Conservation (phyloP, 2,329 filamentous ascomycete species). For the Exutisphaerella laricina region DNA sequence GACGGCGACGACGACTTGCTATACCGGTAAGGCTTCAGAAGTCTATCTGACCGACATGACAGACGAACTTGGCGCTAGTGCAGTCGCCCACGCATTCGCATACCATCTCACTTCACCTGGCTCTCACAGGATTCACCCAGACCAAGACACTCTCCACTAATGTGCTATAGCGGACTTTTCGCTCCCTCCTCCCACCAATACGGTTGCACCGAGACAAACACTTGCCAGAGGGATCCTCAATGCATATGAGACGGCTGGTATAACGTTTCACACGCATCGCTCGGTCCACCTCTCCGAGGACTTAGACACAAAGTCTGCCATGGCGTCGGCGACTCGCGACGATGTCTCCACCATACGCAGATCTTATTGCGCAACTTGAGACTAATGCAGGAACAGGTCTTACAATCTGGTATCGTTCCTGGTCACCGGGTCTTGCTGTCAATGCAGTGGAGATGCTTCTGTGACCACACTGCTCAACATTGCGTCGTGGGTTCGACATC, state of each 20-base stretch:
- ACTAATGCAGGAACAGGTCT: conserved; percentile 30
- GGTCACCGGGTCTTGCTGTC: conserved; percentile 19
- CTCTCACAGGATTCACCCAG: too few relatives aligned
- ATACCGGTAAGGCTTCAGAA: too few relatives aligned
- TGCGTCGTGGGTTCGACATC: not conserved
- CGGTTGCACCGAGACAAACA: conserved; percentile 18
- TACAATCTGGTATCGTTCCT: conserved; percentile 13
- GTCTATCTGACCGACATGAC: too few relatives aligned
- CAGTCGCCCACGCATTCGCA: not conserved
- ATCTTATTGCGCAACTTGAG: conserved; percentile 26
- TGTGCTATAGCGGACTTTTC: not conserved
- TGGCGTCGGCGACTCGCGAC: conserved; percentile 18
- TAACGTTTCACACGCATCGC: conserved; percentile 22
- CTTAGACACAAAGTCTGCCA: conserved; percentile 17
- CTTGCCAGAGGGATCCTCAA: conserved; percentile 13
- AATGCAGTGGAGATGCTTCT: conserved; percentile 6
- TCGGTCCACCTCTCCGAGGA: conserved; percentile 21
- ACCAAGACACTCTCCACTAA: not conserved
- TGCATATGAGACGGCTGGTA: conserved; percentile 19
- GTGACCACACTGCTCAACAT: not conserved
- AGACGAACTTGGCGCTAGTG: too few relatives aligned
- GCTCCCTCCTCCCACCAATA: conserved; percentile 16
- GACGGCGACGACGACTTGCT: too few relatives aligned
- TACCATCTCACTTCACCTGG: too few relatives aligned
- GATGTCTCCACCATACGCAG: conserved; percentile 18